phyloP scores from a whole-genome alignment of 2,329 filamentous ascomycete species.

The Mycosphaerella sp. region DNA sequence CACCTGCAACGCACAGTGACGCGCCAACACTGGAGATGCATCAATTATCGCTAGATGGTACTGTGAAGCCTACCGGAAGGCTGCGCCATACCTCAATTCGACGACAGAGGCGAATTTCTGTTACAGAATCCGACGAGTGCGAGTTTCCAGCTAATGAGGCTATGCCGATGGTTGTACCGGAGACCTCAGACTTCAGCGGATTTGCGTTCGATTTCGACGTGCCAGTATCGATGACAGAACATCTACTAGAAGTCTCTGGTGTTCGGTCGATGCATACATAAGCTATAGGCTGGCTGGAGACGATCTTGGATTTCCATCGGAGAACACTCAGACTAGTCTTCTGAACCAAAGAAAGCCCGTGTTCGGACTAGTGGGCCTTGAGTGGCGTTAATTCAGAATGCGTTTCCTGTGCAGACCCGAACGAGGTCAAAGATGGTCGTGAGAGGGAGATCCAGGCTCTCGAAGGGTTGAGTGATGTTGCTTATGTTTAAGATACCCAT shows the following conservation, averaged over 20 bases:
- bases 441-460: conserved; percentile 8
- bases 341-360: not conserved
- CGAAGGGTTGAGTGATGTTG: not conserved
- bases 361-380: conserved; percentile 1
- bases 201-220: conserved; percentile 15
- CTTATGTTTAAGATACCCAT: conserved; percentile 6
- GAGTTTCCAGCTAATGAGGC: not conserved
- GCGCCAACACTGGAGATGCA: conserved; percentile 18
- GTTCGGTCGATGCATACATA: too few species aligned
- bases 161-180: conserved; percentile 1
- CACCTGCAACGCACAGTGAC: not conserved
- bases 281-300: too few species aligned
- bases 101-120: conserved; percentile 1
- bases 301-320: not conserved
- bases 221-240: not conserved
- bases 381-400: too few species aligned
- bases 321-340: conserved; percentile 5
- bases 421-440: conserved; percentile 13
- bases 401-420: too few species aligned
- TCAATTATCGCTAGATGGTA: conserved; percentile 5
- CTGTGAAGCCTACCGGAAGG: not conserved
- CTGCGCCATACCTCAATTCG: conserved; percentile 2
- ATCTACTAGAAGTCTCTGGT: too few species aligned
- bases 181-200: conserved; percentile 1
- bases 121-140: not conserved